Base-by-base conservation (phyloP, 2,329 filamentous ascomycete genomes). In the Alternaria sp. region DNA sequence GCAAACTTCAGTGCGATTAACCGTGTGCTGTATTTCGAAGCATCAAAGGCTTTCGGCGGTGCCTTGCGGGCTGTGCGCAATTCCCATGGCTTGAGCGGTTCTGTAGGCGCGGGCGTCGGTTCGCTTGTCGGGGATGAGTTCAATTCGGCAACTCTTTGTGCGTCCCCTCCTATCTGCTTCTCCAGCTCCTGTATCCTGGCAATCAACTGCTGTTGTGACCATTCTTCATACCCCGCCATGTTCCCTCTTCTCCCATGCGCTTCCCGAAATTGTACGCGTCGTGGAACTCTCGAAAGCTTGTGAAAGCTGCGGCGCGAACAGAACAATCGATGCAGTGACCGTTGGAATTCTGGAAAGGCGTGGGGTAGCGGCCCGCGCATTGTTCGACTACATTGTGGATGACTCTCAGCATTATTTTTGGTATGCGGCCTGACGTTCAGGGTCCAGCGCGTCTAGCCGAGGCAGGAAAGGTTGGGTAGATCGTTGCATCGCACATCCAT, bases 1-100 rank as follows among this genome's bases (percentile, higher is more conserved):
- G 95, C 94, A 64, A 99, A 89, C 79, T 97, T 98, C 60, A 99
- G 83, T 8, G 94, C 95, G 65, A 99, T 91, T 62, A 90, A 88
- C 48, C 95, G 88, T 2, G 93, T 96, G 36, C 87, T 86, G 78
- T 97, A 97, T 74, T 89, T 91, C 14, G 88, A 89, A 0, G 92
- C 88, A 75, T 98, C 92, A 73, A 97, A 90, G 53, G 83, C 82
- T 64, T 85, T 82, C 27, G 78, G 71, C 43, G 74, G 68, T n/a
- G 80, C 77, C 53, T 75, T 77, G 25, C 67, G 64, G n/a, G 72
- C 63, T 54, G 74, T 76, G 54, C 69, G 70, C 56, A 69, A 68
- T 12, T 68, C 62, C 40, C 60, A 50, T 22, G 66, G 50, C 43
- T 62, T 58, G 6, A 55, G 34, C 9, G 48, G 30, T 14, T 57